Evolutionary conservation across 2,329 filamentous ascomycete genomes (phyloP).

Genomic region (Lojkania enalia): DNA sequence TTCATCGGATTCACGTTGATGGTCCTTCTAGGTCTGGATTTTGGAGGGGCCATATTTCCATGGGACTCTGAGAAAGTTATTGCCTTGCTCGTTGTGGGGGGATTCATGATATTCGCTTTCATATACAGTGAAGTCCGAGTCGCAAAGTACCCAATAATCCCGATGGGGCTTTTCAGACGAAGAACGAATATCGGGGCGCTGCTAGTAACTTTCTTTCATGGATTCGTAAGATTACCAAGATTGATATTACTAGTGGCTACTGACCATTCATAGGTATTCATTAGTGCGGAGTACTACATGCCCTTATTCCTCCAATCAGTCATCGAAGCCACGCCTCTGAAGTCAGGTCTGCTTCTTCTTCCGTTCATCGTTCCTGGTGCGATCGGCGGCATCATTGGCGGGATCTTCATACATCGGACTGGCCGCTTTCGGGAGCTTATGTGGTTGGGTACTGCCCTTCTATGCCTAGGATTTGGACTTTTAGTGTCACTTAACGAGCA

Average conservation of each 20-base stretch:
- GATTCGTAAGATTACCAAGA: conserved; percentile 44
- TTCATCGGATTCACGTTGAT: conserved; percentile 57
- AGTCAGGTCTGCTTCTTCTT: conserved; percentile 64
- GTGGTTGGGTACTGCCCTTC: conserved; percentile 36
- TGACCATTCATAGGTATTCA: conserved; percentile 29
- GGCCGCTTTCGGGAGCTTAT: conserved; percentile 48
- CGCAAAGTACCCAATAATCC: conserved; percentile 70
- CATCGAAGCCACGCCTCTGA: conserved; percentile 61
- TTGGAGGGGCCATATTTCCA: conserved; percentile 57
- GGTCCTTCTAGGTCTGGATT: conserved; percentile 58
- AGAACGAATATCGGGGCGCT: conserved; percentile 62
- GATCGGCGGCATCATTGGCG: conserved; percentile 49
- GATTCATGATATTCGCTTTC: conserved; percentile 55
- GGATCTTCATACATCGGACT: conserved; percentile 52
- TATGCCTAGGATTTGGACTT: conserved; percentile 41
- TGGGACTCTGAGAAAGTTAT: conserved; percentile 61
- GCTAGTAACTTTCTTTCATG: conserved; percentile 53
- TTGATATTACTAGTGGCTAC: not conserved
- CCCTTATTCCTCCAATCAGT: conserved; percentile 75
- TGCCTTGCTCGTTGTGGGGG: conserved; percentile 57
- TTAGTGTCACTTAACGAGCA: conserved; percentile 36
- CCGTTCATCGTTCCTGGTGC: conserved; percentile 58
- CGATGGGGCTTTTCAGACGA: conserved; percentile 62
- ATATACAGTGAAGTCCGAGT: conserved; percentile 65
- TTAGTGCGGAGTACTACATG: conserved; percentile 69